A percentile compares a stretch with the other conserved stretches of the same genome.
phyloP scores from a whole-genome alignment of 257 asterid species.

The Scutellaria baicalensis region DNA sequence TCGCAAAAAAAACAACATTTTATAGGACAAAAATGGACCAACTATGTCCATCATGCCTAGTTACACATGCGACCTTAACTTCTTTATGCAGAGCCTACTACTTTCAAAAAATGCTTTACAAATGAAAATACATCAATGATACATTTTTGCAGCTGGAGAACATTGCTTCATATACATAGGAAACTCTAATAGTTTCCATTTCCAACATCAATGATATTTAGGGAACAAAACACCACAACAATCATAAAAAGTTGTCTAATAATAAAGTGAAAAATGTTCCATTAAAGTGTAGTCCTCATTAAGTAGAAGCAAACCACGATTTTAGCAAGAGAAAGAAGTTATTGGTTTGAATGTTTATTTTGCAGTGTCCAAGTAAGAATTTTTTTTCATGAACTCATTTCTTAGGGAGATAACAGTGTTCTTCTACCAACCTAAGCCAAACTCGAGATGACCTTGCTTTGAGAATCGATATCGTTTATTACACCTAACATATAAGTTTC shows the following conservation, averaged over 20 bases:
- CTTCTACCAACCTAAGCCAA: not conserved
- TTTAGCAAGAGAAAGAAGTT: no score
- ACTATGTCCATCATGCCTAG: no score
- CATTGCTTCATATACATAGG: no score
- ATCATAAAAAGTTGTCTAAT: not conserved
- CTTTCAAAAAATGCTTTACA: not conserved
- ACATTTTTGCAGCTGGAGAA: not conserved
- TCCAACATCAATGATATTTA: not conserved
- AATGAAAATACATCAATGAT: not conserved
- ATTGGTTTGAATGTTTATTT: not conserved
- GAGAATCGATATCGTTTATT: not conserved
- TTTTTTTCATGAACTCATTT: not conserved
- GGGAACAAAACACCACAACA: not conserved
- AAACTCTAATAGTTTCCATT: no score
- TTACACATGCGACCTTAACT: no score
- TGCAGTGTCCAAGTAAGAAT: no score
- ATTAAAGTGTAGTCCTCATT: no score
- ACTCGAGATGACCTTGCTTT: not conserved
- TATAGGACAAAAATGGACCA: not conserved
- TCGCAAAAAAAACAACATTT: no score
- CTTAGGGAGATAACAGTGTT: not conserved
- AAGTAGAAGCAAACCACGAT: no score
- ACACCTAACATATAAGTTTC: not conserved
- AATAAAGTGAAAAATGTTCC: not conserved
- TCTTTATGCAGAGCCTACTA: not conserved